A percentile compares a stretch with the other conserved stretches of the same genome.
Evolutionary conservation across 768 basidiomycete genomes (phyloP).

Genomic region (Leccinum aurantiacum): DNA sequence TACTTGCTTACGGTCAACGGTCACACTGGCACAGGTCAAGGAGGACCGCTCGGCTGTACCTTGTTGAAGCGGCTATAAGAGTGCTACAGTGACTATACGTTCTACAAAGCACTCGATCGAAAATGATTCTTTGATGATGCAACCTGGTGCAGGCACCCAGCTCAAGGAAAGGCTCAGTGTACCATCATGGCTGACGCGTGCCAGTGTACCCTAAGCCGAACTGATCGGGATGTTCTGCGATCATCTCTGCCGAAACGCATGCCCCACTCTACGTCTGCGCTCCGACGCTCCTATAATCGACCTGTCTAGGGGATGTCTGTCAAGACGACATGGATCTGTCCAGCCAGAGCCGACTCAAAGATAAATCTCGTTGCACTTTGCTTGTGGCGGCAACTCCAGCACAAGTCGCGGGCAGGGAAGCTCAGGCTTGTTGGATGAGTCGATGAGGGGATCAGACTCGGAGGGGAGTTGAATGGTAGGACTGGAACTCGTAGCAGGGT

Average conservation of each 20-base stretch:
- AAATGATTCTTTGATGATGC: too few relatives aligned
- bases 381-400: constrained; percentile 67
- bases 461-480: not conserved
- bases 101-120: too few relatives aligned
- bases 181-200: not conserved
- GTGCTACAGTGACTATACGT: too few relatives aligned
- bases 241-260: constrained; percentile 74
- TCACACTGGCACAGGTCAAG: too few relatives aligned
- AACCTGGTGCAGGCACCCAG: constrained; percentile 60
- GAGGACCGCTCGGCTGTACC: constrained; percentile 31
- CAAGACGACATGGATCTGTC: constrained; percentile 42
- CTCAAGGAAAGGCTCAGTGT: constrained; percentile 38
- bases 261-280: constrained; percentile 90
- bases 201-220: constrained; percentile 43
- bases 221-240: constrained; percentile 54
- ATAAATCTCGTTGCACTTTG: constrained; percentile 41
- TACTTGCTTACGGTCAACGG: too few relatives aligned
- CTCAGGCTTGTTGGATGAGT: constrained; percentile 49
- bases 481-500: not conserved
- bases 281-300: constrained; percentile 72
- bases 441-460: not conserved
- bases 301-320: constrained; percentile 69
- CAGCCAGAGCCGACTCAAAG: not conserved
- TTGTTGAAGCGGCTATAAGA: too few relatives aligned
- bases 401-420: constrained; percentile 61